phyloP scores from a whole-genome alignment of 345 rosid species.

The Cardamine occulta region DNA sequence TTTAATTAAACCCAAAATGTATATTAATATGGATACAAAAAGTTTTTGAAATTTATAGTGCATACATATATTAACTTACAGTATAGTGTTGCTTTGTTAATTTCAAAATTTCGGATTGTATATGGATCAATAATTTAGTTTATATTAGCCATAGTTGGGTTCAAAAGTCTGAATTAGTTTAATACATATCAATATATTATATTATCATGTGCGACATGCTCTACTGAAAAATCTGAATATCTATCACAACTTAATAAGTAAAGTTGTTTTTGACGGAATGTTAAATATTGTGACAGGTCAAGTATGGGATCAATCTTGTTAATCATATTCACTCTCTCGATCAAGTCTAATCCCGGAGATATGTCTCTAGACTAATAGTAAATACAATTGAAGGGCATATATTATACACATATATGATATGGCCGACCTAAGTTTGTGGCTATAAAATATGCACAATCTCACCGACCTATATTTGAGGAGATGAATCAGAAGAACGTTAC shows the following conservation, averaged over 20 bases:
- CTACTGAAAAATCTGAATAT: not conserved
- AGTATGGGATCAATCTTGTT: constrained; percentile 91
- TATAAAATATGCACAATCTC: constrained; percentile 20
- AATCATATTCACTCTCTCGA: constrained; percentile 85
- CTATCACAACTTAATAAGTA: not conserved
- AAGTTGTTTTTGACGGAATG: constrained; percentile 17
- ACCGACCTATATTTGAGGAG: constrained; percentile 37
- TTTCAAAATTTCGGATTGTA: not conserved
- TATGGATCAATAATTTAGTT: not conserved
- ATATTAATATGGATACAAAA: not conserved
- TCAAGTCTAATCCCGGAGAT: constrained; percentile 48
- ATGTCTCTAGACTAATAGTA: constrained; percentile 47
- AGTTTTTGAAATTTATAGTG: not conserved
- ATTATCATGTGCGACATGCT: constrained; percentile 8
- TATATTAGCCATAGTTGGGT: not conserved
- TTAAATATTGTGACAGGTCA: constrained; percentile 58
- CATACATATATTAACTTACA: not conserved
- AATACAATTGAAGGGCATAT: constrained; percentile 12
- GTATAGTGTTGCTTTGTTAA: not conserved
- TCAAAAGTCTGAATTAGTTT: not conserved
- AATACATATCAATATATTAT: not conserved
- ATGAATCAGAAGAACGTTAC: constrained; percentile 34
- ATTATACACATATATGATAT: constrained; percentile 5
- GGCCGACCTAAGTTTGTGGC: constrained; percentile 31
- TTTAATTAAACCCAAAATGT: not conserved